Percentiles rank a stretch among this genome's conserved stretches.
Conservation (phyloP, 306 rosid species). For the Clitoria ternatea region DNA sequence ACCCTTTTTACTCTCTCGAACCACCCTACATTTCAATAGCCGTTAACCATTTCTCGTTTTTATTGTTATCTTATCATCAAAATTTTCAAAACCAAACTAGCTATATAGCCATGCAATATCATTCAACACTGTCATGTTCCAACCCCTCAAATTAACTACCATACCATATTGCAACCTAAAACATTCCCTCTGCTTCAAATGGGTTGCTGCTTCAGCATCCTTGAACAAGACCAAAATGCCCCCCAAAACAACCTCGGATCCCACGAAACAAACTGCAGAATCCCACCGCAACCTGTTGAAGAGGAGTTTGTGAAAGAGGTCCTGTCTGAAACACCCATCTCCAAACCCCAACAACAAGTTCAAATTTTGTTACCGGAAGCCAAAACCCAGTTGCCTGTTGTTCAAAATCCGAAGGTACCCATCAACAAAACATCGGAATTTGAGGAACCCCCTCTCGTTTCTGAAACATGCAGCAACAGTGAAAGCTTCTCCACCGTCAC, state of each 20-base stretch:
- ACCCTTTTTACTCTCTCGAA: background rate
- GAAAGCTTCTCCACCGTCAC: slow-evolving; percentile 63
- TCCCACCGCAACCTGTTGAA: slow-evolving; percentile 39
- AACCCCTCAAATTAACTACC: background rate
- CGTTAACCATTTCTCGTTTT: slow-evolving; percentile 26
- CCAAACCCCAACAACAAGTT: slow-evolving; percentile 34
- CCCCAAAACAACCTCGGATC: slow-evolving; percentile 20
- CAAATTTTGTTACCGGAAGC: slow-evolving; percentile 8
- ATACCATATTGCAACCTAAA: background rate
- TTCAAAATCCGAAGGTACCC: background rate
- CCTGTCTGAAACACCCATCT: slow-evolving; percentile 73
- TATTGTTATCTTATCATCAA: background rate
- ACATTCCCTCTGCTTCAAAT: slow-evolving; percentile 37
- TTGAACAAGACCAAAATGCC: slow-evolving; percentile 20
- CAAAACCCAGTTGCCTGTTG: slow-evolving; percentile 28
- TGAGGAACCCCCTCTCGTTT: slow-evolving; percentile 47
- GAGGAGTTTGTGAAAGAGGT: slow-evolving; percentile 89
- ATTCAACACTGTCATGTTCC: slow-evolving; percentile 11
- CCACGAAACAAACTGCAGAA: slow-evolving; percentile 24
- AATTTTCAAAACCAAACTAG: slow-evolving; percentile 7
- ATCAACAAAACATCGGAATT: slow-evolving; percentile 16
- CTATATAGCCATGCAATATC: slow-evolving; percentile 23
- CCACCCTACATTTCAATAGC: slow-evolving; percentile 14
- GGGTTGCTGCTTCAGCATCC: slow-evolving; percentile 78
- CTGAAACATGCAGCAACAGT: slow-evolving; percentile 53